phyloP scores from a whole-genome alignment of 2,329 filamentous ascomycete genomes.

The Ceratocystis cubensis region DNA sequence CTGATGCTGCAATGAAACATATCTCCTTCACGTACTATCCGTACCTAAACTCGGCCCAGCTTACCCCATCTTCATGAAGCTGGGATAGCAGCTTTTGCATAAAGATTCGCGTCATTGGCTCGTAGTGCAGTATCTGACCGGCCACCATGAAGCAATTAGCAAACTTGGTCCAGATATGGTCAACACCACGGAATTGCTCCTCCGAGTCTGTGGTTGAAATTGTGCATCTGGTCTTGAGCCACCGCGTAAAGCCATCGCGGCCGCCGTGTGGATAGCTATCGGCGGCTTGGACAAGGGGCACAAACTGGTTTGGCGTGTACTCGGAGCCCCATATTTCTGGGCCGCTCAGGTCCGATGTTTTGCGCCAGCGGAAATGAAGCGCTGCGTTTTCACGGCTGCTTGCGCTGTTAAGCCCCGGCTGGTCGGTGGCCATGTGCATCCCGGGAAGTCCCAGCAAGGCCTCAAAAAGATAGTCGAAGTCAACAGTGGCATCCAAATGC shows the following conservation, averaged over 20 bases:
- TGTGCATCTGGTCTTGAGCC: conserved; percentile 61
- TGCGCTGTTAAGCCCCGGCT: conserved; percentile 40
- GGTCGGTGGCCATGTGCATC: conserved; percentile 56
- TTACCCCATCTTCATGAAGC: conserved; percentile 68
- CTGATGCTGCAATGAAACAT: background rate
- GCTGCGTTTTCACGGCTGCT: conserved; percentile 41
- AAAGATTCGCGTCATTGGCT: conserved; percentile 73
- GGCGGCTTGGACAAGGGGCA: conserved; percentile 52
- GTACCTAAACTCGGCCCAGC: conserved; percentile 65
- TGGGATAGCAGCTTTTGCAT: conserved; percentile 57
- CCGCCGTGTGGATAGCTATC: conserved; percentile 64
- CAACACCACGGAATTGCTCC: conserved; percentile 68
- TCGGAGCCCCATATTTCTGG: conserved; percentile 48
- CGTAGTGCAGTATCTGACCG: conserved; percentile 68
- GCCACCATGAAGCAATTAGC: conserved; percentile 59
- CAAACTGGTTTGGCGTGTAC: conserved; percentile 47
- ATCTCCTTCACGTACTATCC: conserved; percentile 16
- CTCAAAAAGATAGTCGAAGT: conserved; percentile 67
- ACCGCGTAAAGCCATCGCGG: conserved; percentile 57
- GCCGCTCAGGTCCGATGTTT: conserved; percentile 25
- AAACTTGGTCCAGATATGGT: conserved; percentile 79
- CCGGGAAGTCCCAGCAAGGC: conserved; percentile 58
- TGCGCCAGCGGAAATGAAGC: conserved; percentile 51
- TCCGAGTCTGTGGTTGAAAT: conserved; percentile 62
- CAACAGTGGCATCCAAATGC: conserved; percentile 83